Conservation (phyloP, 1,139 yeast species). For the Magnusiomyces paraingens region DNA sequence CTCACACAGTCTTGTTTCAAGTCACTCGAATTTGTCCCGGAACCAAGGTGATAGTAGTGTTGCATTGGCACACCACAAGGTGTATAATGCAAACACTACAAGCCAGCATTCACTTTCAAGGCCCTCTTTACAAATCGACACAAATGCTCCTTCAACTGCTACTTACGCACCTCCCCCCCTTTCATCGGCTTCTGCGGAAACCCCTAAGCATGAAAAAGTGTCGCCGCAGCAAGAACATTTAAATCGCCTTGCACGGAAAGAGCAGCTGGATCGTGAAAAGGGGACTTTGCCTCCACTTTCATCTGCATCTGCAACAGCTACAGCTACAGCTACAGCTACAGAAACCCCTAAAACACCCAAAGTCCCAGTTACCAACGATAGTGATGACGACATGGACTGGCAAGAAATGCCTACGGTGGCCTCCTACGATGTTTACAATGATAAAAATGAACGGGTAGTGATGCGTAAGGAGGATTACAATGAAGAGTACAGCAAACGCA, state of each 20-base stretch:
- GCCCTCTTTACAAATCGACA: background rate
- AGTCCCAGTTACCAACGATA: slow-evolving; percentile 6
- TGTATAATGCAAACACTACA: background rate
- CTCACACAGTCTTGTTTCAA: background rate
- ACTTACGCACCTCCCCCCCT: background rate
- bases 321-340: background rate
- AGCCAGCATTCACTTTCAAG: background rate
- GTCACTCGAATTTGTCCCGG: no score
- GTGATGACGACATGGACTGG: slow-evolving; percentile 40
- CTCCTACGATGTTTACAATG: slow-evolving; percentile 51
- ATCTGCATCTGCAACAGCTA: no score
- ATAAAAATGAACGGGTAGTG: slow-evolving; percentile 46
- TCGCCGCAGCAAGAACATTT: slow-evolving; percentile 5
- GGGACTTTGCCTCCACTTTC: background rate
- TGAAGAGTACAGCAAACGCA: slow-evolving; percentile 17
- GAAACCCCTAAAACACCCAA: background rate
- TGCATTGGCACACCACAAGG: background rate
- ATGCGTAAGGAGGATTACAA: slow-evolving; percentile 21
- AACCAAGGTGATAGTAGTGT: background rate
- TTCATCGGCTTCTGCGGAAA: background rate
- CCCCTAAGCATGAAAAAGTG: background rate
- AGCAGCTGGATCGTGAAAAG: background rate
- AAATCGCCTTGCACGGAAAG: slow-evolving; percentile 2
- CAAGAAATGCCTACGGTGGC: slow-evolving; percentile 57
- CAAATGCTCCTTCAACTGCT: background rate